phyloP scores from a whole-genome alignment of 257 asterid species.

The Fraxinus cuspidata region DNA sequence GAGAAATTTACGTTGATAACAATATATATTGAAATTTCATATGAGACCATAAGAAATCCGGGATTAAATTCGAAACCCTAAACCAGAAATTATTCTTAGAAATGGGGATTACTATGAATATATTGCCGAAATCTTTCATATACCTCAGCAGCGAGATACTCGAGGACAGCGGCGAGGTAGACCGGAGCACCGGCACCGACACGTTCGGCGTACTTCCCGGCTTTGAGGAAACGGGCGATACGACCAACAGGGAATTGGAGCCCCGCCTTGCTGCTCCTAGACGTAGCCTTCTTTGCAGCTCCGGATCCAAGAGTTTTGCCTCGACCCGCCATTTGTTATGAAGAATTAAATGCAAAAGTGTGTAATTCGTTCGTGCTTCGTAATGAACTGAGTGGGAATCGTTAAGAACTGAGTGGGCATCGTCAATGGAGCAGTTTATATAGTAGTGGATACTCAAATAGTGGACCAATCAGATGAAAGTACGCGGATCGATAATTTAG shows the following conservation, averaged over 20 bases:
- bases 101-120: neutral
- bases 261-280: slow-evolving; percentile 77
- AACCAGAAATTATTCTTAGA: slow-evolving; percentile 13
- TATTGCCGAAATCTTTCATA: neutral
- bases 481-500: slow-evolving; percentile 32
- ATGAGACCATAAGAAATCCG: no score
- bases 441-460: slow-evolving; percentile 24
- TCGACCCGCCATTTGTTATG: slow-evolving; percentile 68
- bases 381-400: no score
- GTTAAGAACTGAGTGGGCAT: neutral
- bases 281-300: slow-evolving; percentile 68
- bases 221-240: slow-evolving; percentile 81
- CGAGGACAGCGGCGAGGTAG: slow-evolving; percentile 82
- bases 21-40: no score
- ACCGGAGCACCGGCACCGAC: slow-evolving; percentile 95
- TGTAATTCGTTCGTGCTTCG: neutral
- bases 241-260: slow-evolving; percentile 89
- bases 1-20: neutral
- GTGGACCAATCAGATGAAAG: slow-evolving; percentile 33
- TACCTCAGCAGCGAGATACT: slow-evolving; percentile 85
- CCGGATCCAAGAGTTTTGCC: slow-evolving; percentile 80
- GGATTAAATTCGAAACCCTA: neutral
- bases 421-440: slow-evolving; percentile 35
- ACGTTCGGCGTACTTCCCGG: slow-evolving; percentile 84
- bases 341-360: no score